These are phyloP conservation scores for Hymenoscyphus fructigenus DNA, from an alignment of 2,329 filamentous ascomycete species.

Conservation along the genomic window DNA sequence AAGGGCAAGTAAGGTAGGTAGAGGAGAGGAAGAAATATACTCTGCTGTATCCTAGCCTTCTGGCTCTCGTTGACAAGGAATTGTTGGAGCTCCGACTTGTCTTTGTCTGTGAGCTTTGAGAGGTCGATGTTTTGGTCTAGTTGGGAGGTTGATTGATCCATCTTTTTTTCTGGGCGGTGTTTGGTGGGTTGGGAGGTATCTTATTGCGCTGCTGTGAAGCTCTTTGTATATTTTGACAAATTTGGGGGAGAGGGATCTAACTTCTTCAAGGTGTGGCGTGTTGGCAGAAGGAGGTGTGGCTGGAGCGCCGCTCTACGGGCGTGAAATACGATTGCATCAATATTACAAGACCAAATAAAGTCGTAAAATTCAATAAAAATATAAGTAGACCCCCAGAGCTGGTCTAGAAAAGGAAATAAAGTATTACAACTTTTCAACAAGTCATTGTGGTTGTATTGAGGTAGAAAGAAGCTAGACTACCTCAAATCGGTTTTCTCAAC, in stretches of 20 bases:
- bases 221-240: neutral
- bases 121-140: conserved; percentile 54
- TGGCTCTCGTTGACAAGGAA: conserved; percentile 84
- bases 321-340: no score
- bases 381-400: no score
- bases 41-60: conserved; percentile 65
- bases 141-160: conserved; percentile 30
- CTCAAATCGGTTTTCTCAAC: no score
- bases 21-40: conserved; percentile 37
- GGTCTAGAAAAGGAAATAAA: no score
- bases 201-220: no score
- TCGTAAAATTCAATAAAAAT: no score
- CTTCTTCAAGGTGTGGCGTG: neutral
- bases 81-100: conserved; percentile 84
- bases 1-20: neutral
- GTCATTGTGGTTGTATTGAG: no score
- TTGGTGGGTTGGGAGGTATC: neutral
- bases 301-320: no score
- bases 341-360: no score
- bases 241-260: neutral
- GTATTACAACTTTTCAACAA: no score
- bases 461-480: no score
- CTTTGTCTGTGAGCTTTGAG: conserved; percentile 72
- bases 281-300: no score
- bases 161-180: conserved; percentile 13